Base-by-base conservation (phyloP, 2,329 filamentous ascomycete species). In the Ceratocystis diversiconidia region DNA sequence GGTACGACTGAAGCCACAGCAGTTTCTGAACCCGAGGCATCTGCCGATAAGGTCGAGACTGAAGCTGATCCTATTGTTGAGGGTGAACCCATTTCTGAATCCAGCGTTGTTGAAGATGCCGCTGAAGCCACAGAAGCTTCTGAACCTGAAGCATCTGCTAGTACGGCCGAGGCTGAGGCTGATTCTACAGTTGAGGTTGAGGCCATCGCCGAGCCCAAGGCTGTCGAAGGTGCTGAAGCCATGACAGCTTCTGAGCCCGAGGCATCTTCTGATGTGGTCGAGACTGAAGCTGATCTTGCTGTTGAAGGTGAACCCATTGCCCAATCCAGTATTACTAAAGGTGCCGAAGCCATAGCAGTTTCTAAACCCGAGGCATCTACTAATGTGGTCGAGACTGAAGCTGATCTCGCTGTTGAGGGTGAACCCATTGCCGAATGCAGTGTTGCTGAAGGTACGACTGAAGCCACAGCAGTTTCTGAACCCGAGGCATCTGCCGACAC, bases 401-500 rank as follows among this genome's bases (percentile, higher is more conserved):
- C 22, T 0, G 22, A 8, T 50, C 5, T 0, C 5, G 28, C 28
- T 1, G 28, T 28, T 28, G 28, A 28, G 3, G 5, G 28, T 6
- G 28, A 28, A 28, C 28, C 4, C 5, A 19, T 50, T 28, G 2
- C 15, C 17, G 25, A 55, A 2, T 3, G 2, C 25, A 3, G 15
- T 0, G 2, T 19, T 28, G 25, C 4, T 55, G 22, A 55, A 55
- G 5, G 4, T 15, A 1, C 12, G 0, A 2, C n/a, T 22, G 46
- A 50, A 22, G 17, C 5, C 17, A 5, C 3, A 3, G 46, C 0
- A 3, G 46, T 0, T n/a, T 50, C 46, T 7, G 46, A 22, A 50
- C n/a, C 19, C 0, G 10, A 12, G 1, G 32, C 10, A 12, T 36
- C 3, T 2, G 1, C 7, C 1, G 6, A 8, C 0, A 4, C 0